Base-by-base conservation (phyloP, 2,329 filamentous ascomycete genomes). In the Aspergillus sp. region DNA sequence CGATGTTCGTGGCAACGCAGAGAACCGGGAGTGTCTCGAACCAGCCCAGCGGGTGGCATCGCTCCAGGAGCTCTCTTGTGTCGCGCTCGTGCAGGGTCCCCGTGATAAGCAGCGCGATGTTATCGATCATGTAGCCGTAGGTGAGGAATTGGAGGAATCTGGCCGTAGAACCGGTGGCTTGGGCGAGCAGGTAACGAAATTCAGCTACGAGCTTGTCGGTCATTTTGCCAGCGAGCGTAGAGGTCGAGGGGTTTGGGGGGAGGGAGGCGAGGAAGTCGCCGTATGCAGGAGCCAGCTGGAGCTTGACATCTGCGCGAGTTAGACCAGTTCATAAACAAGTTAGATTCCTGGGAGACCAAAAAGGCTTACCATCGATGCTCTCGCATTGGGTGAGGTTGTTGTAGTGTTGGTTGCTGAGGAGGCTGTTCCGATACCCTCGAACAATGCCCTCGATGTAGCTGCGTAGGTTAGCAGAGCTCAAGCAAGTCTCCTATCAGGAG, bases 121-220 rank as follows among this genome's bases (percentile, higher is more conserved):
- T 98, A 74, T 98, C 93, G 71, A 98, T 98, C 93, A 98, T 98
- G 78, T 98, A 98, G 53, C 90, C 91, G 69, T 98, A 98, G 1
- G 93, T 98, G 52, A 98, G 77, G 71, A 95, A 98, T 70, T 97
- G 90, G 82, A 98, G 90, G 71, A 98, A 98, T 66, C 88, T 90
- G 53, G 90, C 85, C 33, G 96, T 82, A 1, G 90, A 88, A 13
- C 93, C 93, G 2, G 88, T 88, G 23, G 91, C 88, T 66, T 98
- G 95, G 53, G 90, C 90, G 59, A 94, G 88, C 41, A 98, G 80
- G 69, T 98, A 98, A 65, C 90, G 85, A 70, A 98, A 98, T 70
- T 98, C 93, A 57, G 90, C 86, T 55, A 98, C 91, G 56, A 98
- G 84, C 77, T 98, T 98, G 68, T 98, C 93, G 62, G 93, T 96